Base-by-base conservation (phyloP, 2,329 filamentous ascomycete species). In the Trichocomaceae sp. region DNA sequence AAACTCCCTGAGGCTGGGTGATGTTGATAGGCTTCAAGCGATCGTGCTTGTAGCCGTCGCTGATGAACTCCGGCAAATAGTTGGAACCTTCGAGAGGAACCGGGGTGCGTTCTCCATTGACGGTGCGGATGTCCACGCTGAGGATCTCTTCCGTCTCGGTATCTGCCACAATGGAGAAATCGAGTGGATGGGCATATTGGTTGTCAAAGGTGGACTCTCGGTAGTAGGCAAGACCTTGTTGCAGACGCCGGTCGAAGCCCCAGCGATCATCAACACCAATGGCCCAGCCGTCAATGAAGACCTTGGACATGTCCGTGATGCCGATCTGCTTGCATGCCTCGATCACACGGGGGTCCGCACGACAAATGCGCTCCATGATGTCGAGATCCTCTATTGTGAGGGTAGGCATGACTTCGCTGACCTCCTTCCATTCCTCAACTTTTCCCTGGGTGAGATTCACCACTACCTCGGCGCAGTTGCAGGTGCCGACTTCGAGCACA, bases 81-180 rank as follows among this genome's bases (percentile, higher is more conserved):
- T 57, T 57, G 5, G 55, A 57, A 3, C 52, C 55, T 35, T 57
- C 55, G 7, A 54, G 55, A 96, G 71, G 82, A 82, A 64, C 82
- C 85, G 73, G 81, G 90, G 51, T 96, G 67, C 0, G 87, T 88
- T 58, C 90, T 76, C 55, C 91, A 81, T 68, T 81, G 2, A 91
- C 78, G 46, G 84, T 82, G 19, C 90, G 90, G 13, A 96, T 79
- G 68, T 95, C 90, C 62, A 95, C 93, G 66, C 85, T 84, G 54
- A 95, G 80, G 62, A 95, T 87, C 65, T 88, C 75, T 62, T 87
- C 79, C 55, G 87, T 90, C 65, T 89, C 85, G 1, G 87, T 79
- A 67, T 95, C 90, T 72, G 84, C 95, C 65, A 96, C 93, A 1
- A 91, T 90, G 66, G 89, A 95, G 74, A 96, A 96, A 71, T 96